Evolutionary conservation across 2,329 filamentous ascomycete species (phyloP), one percentile per base, ranked within the genome.

Genomic region (Fusarium sp.): DNA sequence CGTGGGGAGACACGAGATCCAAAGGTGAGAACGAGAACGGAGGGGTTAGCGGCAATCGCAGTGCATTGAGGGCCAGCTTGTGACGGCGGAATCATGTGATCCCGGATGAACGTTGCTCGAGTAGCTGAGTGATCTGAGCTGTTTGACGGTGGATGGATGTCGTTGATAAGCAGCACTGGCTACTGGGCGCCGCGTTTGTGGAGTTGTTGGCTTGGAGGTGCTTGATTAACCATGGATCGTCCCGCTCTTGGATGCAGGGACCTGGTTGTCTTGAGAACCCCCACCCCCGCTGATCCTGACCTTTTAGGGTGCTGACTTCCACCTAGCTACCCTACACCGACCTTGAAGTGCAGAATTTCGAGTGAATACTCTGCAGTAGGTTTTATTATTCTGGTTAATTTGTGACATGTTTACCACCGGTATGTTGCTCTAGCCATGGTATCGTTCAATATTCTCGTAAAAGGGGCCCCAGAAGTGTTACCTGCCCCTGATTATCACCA

Each of bases 41-140:
- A 58, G 46, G 62, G 58, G 59, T 55, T 60, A 61, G 55, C 65
- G 42, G 20, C 40, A 67, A 25, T 64, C 63, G 49, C 36, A 56
- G 60, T 62, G 62, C 64, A 71, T 70, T 38, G 50, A 58, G 38
- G 34, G 40, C 53, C 60, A 29, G 27, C 38, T 23, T 60, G 58
- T 57, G 38, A 18, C 44, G 49, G 34, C 11, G 31, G 14, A 13
- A 50, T 29, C 29, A 46, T 34, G 34, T 44, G 36, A 42, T 7
- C 5, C 6, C 34, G 42, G 25, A 29, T 54, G 36, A 11, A n/a
- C 66, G 38, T 6, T 46, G 14, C 20, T 55, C 14, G 23, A 49
- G 42, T n/a, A 49, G 42, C 23, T 11, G 42, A 9, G 14, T 11
- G 23, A 49, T 49, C 42, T 34, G 58, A 23, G 42, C 36, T 44